phyloP scores from a whole-genome alignment of 768 basidiomycete species.

The Pleurotus djamor region DNA sequence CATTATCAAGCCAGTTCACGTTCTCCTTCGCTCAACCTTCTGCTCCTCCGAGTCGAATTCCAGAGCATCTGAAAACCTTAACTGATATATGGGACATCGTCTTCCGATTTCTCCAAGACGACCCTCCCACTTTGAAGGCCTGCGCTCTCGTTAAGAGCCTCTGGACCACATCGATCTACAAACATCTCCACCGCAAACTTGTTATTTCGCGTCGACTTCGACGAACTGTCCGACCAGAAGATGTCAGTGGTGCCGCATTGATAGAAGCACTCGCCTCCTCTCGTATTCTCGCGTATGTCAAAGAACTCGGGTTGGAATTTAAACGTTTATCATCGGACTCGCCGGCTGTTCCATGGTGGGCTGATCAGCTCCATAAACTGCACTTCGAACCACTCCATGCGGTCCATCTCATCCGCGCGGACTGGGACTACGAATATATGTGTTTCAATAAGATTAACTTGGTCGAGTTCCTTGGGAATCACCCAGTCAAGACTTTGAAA shows the following conservation, averaged over 20 bases:
- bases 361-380: neutral
- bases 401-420: neutral
- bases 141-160: neutral
- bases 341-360: neutral
- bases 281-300: neutral
- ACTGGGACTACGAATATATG: neutral
- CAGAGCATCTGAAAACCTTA: neutral
- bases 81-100: neutral
- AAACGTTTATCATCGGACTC: neutral
- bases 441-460: neutral
- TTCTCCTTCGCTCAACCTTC: neutral
- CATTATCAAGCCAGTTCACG: neutral
- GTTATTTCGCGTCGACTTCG: neutral
- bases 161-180: neutral
- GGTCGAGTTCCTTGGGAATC: neutral
- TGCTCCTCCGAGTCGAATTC: neutral
- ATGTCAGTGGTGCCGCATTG: neutral
- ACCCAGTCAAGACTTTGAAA: neutral
- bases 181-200: neutral
- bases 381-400: neutral
- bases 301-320: neutral
- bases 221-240: neutral
- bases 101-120: neutral
- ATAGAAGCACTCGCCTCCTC: neutral
- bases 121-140: neutral